phyloP scores from a whole-genome alignment of 1,284 basidiomycete genomes.

The Takashimella tepidaria region DNA sequence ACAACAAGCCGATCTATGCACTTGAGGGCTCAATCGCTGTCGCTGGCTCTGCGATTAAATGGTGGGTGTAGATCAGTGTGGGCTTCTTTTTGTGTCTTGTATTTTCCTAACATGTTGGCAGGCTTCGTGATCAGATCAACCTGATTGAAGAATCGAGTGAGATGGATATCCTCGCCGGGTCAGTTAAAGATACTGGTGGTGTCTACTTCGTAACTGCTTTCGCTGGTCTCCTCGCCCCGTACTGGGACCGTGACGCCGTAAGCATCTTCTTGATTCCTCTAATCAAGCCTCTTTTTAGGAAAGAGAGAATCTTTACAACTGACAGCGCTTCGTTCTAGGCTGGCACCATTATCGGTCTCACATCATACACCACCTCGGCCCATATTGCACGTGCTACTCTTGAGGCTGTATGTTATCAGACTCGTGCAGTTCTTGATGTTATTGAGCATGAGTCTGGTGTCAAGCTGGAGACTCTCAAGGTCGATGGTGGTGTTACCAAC shows the following conservation, averaged over 20 bases:
- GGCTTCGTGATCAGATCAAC: conserved; percentile 82
- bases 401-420: conserved; percentile 73
- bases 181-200: conserved; percentile 79
- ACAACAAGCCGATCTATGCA: conserved; percentile 78
- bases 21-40: conserved; percentile 94
- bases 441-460: conserved; percentile 72
- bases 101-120: conserved; percentile 14
- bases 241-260: conserved; percentile 45
- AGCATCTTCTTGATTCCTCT: conserved; percentile 1
- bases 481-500: conserved; percentile 93
- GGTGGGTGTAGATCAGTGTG: conserved; percentile 49
- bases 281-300: too few relatives aligned
- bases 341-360: conserved; percentile 54
- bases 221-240: conserved; percentile 79
- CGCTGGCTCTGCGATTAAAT: conserved; percentile 91
- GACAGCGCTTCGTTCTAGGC: conserved; percentile 13
- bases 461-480: conserved; percentile 75
- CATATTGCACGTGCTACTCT: conserved; percentile 92
- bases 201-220: conserved; percentile 97
- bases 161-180: conserved; percentile 76
- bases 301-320: too few relatives aligned
- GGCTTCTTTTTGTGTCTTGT: neutral
- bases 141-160: conserved; percentile 76
- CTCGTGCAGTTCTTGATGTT: conserved; percentile 87
- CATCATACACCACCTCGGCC: conserved; percentile 85